These are phyloP conservation scores for Panicum miliaceum DNA, from an alignment of 176 grass and related monocot genomes.

Conservation along the genomic window DNA sequence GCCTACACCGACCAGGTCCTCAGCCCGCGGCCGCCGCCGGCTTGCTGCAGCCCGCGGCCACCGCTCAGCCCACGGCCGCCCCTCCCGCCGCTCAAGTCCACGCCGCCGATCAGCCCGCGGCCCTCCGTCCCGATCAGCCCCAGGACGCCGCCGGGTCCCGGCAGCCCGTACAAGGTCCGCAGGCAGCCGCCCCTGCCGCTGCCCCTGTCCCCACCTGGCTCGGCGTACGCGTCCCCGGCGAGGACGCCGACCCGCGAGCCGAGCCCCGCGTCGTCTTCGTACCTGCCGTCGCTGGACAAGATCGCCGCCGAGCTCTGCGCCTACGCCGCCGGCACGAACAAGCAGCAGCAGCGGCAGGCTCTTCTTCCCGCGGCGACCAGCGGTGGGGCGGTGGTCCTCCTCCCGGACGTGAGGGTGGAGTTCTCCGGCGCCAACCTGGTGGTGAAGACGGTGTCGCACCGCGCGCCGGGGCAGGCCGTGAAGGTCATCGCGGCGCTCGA, in stretches of 20 bases:
- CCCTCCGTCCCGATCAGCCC: slow-evolving; percentile 71
- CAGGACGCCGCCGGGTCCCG: slow-evolving; percentile 69
- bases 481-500: slow-evolving; percentile 85
- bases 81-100: slow-evolving; percentile 33
- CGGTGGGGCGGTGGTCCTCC: neutral
- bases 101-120: slow-evolving; percentile 55
- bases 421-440: slow-evolving; percentile 86
- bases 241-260: slow-evolving; percentile 36
- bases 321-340: slow-evolving; percentile 22
- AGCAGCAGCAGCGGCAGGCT: neutral
- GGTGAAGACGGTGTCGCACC: slow-evolving; percentile 78
- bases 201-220: neutral
- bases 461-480: slow-evolving; percentile 61
- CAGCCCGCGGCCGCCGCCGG: slow-evolving; percentile 57
- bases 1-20: slow-evolving; percentile 59
- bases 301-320: slow-evolving; percentile 46
- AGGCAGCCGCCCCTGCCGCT: slow-evolving; percentile 14
- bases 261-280: neutral
- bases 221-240: slow-evolving; percentile 44
- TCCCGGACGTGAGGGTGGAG: slow-evolving; percentile 85
- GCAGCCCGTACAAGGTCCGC: slow-evolving; percentile 69
- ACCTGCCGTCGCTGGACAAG: slow-evolving; percentile 46
- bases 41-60: slow-evolving; percentile 44
- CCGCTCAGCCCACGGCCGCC: slow-evolving; percentile 52
- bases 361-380: neutral